Conservation (phyloP, 2,329 filamentous ascomycete species). For the Pseudocercospora crystallina region DNA sequence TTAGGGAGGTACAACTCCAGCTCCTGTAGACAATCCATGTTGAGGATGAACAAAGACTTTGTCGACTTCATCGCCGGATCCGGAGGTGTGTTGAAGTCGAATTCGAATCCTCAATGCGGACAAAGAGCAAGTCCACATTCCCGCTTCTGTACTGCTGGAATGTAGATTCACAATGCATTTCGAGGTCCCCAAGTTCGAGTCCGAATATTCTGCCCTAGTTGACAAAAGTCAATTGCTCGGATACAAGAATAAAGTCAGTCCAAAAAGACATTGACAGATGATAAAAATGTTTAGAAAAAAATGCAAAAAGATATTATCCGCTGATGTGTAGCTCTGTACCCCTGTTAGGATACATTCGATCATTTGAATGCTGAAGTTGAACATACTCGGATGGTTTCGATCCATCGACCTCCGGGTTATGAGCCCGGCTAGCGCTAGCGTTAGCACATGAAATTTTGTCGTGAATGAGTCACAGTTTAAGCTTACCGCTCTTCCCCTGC, state of each 20-base stretch:
- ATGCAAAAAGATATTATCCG: neutral
- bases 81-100: neutral
- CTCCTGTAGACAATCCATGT: neutral
- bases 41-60: constrained; percentile 2
- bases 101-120: neutral
- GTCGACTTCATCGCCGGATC: neutral
- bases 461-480: too few relatives aligned
- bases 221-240: neutral
- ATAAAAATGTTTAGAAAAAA: neutral
- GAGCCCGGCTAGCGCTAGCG: constrained; percentile 6
- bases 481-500: too few relatives aligned
- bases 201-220: too few relatives aligned
- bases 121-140: neutral
- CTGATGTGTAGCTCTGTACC: too few relatives aligned
- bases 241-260: too few relatives aligned
- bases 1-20: too few relatives aligned
- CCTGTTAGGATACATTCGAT: neutral
- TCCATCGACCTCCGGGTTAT: constrained; percentile 14
- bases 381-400: constrained; percentile 8
- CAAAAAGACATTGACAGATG: neutral
- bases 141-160: neutral
- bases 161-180: neutral
- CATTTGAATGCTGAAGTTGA: neutral
- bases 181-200: neutral
- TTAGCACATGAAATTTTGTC: too few relatives aligned